Evolutionary conservation across 2,329 filamentous ascomycete genomes (phyloP), one percentile per base, ranked within the genome.

Genomic region (Talaromyces sp.): DNA sequence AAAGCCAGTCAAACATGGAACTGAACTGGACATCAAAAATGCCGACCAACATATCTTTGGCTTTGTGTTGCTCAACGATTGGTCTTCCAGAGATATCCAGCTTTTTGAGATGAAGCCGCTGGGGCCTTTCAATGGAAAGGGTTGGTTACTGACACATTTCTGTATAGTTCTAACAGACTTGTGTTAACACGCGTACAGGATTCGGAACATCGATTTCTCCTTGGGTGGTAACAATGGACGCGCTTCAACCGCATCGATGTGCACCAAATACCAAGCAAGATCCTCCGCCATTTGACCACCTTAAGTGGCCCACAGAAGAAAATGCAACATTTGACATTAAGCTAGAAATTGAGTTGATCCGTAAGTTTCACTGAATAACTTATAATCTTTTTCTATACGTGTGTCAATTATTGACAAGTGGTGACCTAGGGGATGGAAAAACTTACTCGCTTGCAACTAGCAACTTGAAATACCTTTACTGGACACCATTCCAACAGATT

Each of bases 11-110:
- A 61, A 66, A 0, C 63, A 75, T n/a, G 72, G 75, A 1, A 63
- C 77, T 48, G 68, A 70, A 0, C 62, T 83, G 0, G 65, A 69
- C 0, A 71, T 77, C 0, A 78, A 77, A 21, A 79, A 83, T 31
- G 82, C 84, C 0, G 78, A 83, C 7, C 78, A 83, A 1, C 82
- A 87, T 66, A 83, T 88, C 7, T 88, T 88, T 67, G 85, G 85
- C 0, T 75, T 86, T 32, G 81, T 86, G 0, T 70, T 88, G 56
- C 66, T 88, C 12, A 88, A 88, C 63, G 85, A 88, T 63, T 88
- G 85, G 85, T 57, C 54, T 66, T 67, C 66, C 3, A 65, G 71
- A 6, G 85, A 88, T 67, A 83, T 88, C 21, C 85, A 88, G 68
- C 78, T 72, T 0, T 74, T 83, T 24, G 85, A 88, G 65, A 87